phyloP scores from a whole-genome alignment of 2,329 filamentous ascomycete genomes.

The Penicillium freii region DNA sequence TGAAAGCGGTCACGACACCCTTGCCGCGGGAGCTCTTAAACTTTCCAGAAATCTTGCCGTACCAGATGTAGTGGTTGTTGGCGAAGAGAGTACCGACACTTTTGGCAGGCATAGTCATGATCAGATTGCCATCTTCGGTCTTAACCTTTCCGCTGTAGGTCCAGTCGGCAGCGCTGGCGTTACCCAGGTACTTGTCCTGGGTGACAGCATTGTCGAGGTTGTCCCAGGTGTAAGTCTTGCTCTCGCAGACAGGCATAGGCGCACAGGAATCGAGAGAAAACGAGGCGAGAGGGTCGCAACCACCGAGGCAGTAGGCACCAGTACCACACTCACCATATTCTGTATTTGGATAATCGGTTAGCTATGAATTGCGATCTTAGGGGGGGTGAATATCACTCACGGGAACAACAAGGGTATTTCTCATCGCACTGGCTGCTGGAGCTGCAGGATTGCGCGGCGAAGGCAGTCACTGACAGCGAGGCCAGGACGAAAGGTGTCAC shows the following conservation, averaged over 20 bases:
- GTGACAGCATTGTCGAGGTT: conserved; percentile 66
- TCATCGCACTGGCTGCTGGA: conserved; percentile 63
- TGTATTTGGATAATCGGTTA: conserved; percentile 39
- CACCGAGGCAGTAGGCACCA: conserved; percentile 92
- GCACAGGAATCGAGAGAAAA: conserved; percentile 80
- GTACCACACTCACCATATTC: conserved; percentile 92
- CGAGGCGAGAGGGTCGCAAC: conserved; percentile 86
- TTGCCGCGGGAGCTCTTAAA: conserved; percentile 79
- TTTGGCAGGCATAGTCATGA: conserved; percentile 85
- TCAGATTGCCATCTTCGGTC: conserved; percentile 59
- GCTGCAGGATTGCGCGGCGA: conserved; percentile 39
- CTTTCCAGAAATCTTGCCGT: conserved; percentile 83
- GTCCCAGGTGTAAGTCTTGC: conserved; percentile 69
- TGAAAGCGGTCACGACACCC: conserved; percentile 97
- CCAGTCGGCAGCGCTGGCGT: conserved; percentile 79
- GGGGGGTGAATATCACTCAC: conserved; percentile 53
- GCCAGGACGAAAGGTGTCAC: conserved; percentile 34
- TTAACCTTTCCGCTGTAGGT: conserved; percentile 77
- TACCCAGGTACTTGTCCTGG: conserved; percentile 82
- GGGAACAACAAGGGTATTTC: conserved; percentile 70
- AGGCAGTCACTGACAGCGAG: conserved; percentile 34
- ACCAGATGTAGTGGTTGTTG: conserved; percentile 89
- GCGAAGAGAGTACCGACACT: conserved; percentile 86
- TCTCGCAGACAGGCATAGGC: conserved; percentile 77
- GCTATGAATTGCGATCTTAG: background rate